Base-by-base conservation (phyloP, 371 early-diverging fungal genomes). In the Saksenaea vasiformis region DNA sequence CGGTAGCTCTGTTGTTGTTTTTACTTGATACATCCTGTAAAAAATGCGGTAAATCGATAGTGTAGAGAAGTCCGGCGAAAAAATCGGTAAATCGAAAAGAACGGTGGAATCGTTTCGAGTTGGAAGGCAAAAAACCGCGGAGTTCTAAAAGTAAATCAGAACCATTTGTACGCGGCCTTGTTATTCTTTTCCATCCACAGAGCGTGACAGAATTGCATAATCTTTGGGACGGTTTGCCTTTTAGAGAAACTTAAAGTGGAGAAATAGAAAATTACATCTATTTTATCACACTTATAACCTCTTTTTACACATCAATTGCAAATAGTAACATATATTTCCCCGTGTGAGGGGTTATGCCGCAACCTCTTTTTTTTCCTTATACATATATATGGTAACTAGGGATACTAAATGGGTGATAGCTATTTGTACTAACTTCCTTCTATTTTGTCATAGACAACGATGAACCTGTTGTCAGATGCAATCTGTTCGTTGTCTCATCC, bases 51-150 rank as follows among this genome's bases (percentile, higher is more conserved):
- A 8, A 47, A 47, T 47, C 51, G 51, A 47, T 47, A 47, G 22
- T 22, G 22, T 4, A 22, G 51, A 22, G 24, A 47, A 47, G 51
- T 47, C 51, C 51, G 51, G 51, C 51, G 51, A 47, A 47, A 47
- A 47, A 47, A 47, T 47, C 51, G 51, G 51, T 47, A 47, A 47
- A 47, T 47, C 51, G 51, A 47, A 47, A 47, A 47, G 51, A 47
- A 47, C 51, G 51, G 51, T 47, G 22, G 24, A 22, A 47, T 47
- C 51, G 51, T 47, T 47, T 47, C 51, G 51, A 47, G 51, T 47
- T 47, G 27, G 51, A 47, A 47, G 22, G 51, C 51, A 47, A 47
- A 47, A 19, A 47, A 19, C n/a, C 22, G 51, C 51, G 51, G 51
- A n/a, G 51, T 22, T 47, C 22, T 17, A 47, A 47, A 47, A 47